Conservation (phyloP, 441 rosid species). For the Populus tomentosa region DNA sequence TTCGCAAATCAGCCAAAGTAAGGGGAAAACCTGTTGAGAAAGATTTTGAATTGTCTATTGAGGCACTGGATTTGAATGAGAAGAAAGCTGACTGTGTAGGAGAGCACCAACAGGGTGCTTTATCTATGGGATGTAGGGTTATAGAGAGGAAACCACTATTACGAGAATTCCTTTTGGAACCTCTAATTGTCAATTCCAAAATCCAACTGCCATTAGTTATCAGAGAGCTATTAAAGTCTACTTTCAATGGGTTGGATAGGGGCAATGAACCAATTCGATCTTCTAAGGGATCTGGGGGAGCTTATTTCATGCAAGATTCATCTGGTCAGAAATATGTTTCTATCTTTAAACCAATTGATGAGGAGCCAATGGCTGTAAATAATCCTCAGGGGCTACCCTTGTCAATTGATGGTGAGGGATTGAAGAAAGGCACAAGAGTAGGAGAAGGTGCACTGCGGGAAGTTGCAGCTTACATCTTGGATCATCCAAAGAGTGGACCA, state of each 20-base stretch:
- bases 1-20: slow-evolving; percentile 54
- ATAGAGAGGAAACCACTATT: slow-evolving; percentile 22
- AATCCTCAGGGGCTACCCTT: slow-evolving; percentile 52
- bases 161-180: slow-evolving; percentile 47
- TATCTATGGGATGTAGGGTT: slow-evolving; percentile 15
- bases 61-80: slow-evolving; percentile 27
- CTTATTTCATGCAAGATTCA: slow-evolving; percentile 71
- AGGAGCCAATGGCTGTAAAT: slow-evolving; percentile 78
- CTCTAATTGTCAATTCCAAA: slow-evolving; percentile 37
- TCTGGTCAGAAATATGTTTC: slow-evolving; percentile 49
- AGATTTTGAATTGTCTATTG: slow-evolving; percentile 50
- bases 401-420: slow-evolving; percentile 64
- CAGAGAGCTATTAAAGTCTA: slow-evolving; percentile 47
- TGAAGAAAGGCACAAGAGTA: slow-evolving; percentile 68
- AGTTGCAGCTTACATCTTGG: slow-evolving; percentile 71
- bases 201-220: slow-evolving; percentile 37
- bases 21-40: slow-evolving; percentile 47
- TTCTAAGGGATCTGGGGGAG: slow-evolving; percentile 79
- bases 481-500: slow-evolving; percentile 48
- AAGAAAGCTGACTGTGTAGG: slow-evolving; percentile 12
- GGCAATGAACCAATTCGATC: slow-evolving; percentile 55
- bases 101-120: slow-evolving; percentile 18
- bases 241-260: slow-evolving; percentile 51
- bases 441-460: slow-evolving; percentile 78
- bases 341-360: slow-evolving; percentile 76